Percentiles rank a stretch among this genome's conserved stretches.
Conservation (phyloP, 2,329 filamentous ascomycete species). For the Cladosporium oxysporum region DNA sequence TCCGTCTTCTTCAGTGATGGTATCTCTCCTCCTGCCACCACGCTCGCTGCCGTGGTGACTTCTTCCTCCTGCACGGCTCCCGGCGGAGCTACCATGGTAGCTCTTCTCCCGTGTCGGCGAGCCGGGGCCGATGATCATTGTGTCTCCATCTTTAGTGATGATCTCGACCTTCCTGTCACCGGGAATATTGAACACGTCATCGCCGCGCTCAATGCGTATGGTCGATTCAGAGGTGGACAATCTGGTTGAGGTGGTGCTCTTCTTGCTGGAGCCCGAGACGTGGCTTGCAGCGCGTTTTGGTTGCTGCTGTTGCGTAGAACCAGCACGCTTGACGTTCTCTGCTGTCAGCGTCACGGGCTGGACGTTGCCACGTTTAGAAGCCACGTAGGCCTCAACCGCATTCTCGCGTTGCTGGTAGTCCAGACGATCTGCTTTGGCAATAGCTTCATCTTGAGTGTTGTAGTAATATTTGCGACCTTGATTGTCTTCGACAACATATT, state of each 20-base stretch:
- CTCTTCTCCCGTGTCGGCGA: slow-evolving; percentile 27
- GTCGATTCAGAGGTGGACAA: slow-evolving; percentile 25
- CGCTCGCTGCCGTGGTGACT: slow-evolving; percentile 18
- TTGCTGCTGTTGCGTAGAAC: slow-evolving; percentile 20
- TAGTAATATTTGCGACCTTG: slow-evolving; percentile 30
- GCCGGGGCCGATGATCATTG: slow-evolving; percentile 27
- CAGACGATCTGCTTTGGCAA: slow-evolving; percentile 21
- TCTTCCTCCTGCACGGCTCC: slow-evolving; percentile 27
- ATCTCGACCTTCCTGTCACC: slow-evolving; percentile 32
- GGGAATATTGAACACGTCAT: slow-evolving; percentile 32
- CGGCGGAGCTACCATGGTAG: slow-evolving; percentile 28
- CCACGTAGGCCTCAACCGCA: slow-evolving; percentile 32
- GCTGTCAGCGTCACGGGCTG: slow-evolving; percentile 30
- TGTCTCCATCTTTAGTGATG: slow-evolving; percentile 30
- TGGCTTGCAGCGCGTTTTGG: slow-evolving; percentile 24
- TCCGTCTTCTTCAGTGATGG: slow-evolving; percentile 29
- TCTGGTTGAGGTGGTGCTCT: slow-evolving; percentile 29
- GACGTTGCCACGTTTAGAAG: slow-evolving; percentile 26
- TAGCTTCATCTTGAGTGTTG: slow-evolving; percentile 30
- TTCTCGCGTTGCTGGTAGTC: slow-evolving; percentile 26
- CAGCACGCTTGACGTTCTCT: slow-evolving; percentile 31
- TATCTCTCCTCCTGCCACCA: slow-evolving; percentile 18
- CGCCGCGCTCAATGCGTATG: slow-evolving; percentile 31
- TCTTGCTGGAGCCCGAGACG: slow-evolving; percentile 32
- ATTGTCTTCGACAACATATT: slow-evolving; percentile 32